Base-by-base conservation (phyloP, 345 rosid genomes). In the Corchorus capsularis region DNA sequence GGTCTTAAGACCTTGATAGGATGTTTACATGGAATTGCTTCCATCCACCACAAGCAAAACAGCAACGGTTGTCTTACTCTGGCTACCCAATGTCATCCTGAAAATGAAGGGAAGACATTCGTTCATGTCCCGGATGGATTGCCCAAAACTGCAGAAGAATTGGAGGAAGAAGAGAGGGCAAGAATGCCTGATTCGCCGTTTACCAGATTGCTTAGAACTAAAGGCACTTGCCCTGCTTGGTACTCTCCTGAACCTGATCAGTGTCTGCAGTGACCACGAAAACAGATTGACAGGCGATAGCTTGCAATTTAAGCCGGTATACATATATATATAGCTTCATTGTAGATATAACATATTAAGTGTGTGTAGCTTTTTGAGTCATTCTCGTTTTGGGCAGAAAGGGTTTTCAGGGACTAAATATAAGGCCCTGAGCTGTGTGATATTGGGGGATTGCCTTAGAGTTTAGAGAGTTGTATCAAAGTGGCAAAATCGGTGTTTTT, bases 171-270 rank as follows among this genome's bases (percentile, higher is more conserved):
- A 87, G 98, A 91, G 81, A 85, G 67, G 43, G 87, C 79, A 17
- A 91, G 74, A 81, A 85, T 92, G 98, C 93, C 94, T 0, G 97
- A 94, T 77, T 92, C 96, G 0, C 81, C 90, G 2, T 92, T 53
- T 78, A 94, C 97, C 1, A 84, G 84, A 72, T 69, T 94, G 82
- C 97, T 94, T 71, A 86, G 98, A 77, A 47, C 75, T 16, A 91
- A 80, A 74, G 97, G 96, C 34, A 88, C 75, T 43, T 67, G 49
- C 72, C 97, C 97, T 41, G 91, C 92, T 62, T 92, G 97, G 97
- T 94, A 91, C 83, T 82, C 98, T 43, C 93, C 80, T 32, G 82
- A 73, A 20, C 94, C 96, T 14, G 95, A 92, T n/a, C n/a, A n/a
- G n/a, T n/a, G n/a, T n/a, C n/a, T n/a, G 27, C 27, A 27, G 27